phyloP scores from a whole-genome alignment of 2,329 filamentous ascomycete species.

The Pseudogymnoascus sp. region DNA sequence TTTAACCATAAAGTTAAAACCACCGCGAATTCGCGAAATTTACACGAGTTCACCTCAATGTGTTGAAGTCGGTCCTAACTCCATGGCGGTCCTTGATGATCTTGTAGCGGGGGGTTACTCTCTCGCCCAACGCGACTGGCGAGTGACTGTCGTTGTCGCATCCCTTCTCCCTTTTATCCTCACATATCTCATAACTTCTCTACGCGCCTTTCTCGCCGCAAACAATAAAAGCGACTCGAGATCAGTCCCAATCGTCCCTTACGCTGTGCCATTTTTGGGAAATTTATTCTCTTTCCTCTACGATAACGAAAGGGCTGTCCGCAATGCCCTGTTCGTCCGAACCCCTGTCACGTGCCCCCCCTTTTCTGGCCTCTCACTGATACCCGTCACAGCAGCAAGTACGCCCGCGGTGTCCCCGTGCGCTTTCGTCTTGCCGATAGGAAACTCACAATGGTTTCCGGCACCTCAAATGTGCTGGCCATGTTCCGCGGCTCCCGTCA shows the following conservation, averaged over 20 bases:
- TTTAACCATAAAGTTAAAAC: not conserved
- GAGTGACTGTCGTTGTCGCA: not conserved
- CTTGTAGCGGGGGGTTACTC: not conserved
- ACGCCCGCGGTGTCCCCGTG: slow-evolving; percentile 16
- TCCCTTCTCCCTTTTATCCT: not conserved
- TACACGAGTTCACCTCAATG: not conserved
- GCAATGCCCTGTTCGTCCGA: slow-evolving; percentile 13
- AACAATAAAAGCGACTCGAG: slow-evolving; percentile 11
- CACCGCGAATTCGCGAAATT: not conserved
- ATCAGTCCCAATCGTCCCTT: slow-evolving; percentile 18
- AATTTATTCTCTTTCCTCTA: slow-evolving; percentile 19
- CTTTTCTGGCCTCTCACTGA: not conserved
- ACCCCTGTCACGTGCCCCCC: not conserved
- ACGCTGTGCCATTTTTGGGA: slow-evolving; percentile 17
- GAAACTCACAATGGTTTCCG: slow-evolving; percentile 19
- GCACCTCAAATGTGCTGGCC: slow-evolving; percentile 15
- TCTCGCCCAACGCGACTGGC: not conserved
- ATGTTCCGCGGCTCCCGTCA: slow-evolving; percentile 18
- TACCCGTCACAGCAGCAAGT: slow-evolving; percentile 12
- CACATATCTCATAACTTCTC: not conserved
- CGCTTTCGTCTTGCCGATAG: slow-evolving; percentile 15
- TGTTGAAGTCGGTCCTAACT: not conserved
- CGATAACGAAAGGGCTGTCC: slow-evolving; percentile 15
- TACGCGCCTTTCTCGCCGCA: not conserved
- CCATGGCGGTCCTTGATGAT: not conserved